These are phyloP conservation scores for Fusarium sp. DNA, from an alignment of 2,329 filamentous ascomycete genomes.

Conservation along the genomic window DNA sequence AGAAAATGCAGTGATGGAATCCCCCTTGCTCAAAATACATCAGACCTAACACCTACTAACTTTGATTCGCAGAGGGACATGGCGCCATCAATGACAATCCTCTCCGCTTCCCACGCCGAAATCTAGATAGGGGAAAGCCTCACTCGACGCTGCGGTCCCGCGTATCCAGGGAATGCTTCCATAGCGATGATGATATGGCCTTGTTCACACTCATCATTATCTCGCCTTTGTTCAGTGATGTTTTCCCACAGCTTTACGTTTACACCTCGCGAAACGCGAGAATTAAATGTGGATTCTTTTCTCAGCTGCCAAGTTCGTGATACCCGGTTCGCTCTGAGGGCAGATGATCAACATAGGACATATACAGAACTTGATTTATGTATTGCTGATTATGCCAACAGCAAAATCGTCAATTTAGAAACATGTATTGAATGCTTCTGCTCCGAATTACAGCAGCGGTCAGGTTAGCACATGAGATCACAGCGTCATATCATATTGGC, in stretches of 20 bases:
- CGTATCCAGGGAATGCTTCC: neutral
- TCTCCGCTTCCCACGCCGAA: neutral
- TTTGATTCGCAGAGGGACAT: conserved; percentile 16
- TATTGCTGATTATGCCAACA: conserved; percentile 9
- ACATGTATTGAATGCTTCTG: neutral
- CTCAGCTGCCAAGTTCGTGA: conserved; percentile 1
- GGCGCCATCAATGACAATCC: conserved; percentile 5
- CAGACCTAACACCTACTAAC: neutral
- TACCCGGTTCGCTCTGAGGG: neutral
- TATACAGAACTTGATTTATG: neutral
- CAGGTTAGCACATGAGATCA: neutral
- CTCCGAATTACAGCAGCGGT: neutral
- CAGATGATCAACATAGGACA: conserved; percentile 12
- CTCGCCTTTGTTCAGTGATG: neutral
- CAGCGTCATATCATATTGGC: conserved; percentile 11
- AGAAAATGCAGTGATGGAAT: neutral
- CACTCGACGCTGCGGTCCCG: conserved; percentile 2
- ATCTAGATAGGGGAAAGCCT: conserved; percentile 9
- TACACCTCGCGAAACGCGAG: neutral
- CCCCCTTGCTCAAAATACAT: conserved; percentile 7
- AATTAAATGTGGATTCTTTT: neutral
- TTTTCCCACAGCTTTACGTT: neutral
- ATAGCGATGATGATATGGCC: neutral
- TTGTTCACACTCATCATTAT: neutral
- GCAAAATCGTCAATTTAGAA: neutral